Conservation (phyloP, 2,329 filamentous ascomycete species). For the Aspergillus flavus region DNA sequence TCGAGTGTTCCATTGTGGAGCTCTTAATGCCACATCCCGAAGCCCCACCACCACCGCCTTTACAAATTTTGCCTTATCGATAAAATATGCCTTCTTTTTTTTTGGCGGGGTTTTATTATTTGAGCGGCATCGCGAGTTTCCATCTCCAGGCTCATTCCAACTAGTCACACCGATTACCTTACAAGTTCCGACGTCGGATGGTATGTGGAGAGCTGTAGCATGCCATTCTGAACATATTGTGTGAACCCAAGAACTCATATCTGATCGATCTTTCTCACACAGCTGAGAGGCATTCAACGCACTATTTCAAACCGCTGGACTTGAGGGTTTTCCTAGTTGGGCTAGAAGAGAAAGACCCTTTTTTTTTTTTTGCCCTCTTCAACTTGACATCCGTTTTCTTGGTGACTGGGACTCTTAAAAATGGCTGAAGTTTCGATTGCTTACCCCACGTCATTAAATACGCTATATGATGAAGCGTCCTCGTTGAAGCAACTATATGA, state of each 20-base stretch:
- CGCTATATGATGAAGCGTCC: slow-evolving; percentile 34
- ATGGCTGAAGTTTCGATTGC: slow-evolving; percentile 30
- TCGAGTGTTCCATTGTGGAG: background rate
- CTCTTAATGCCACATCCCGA: background rate
- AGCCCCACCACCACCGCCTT: background rate
- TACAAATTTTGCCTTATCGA: background rate
- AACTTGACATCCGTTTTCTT: background rate
- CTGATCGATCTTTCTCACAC: background rate
- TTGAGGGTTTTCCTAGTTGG: background rate
- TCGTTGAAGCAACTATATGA: slow-evolving; percentile 36
- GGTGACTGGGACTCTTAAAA: background rate
- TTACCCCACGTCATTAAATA: slow-evolving; percentile 35
- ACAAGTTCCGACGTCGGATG: background rate
- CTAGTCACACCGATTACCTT: background rate
- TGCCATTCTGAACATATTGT: background rate
- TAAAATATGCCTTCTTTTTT: background rate
- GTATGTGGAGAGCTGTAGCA: background rate
- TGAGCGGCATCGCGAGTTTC: background rate
- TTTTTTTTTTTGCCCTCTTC: background rate
- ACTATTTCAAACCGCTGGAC: background rate
- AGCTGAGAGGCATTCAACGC: background rate
- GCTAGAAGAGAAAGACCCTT: background rate
- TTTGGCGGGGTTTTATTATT: background rate
- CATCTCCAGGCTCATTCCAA: background rate
- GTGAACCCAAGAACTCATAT: background rate